Percentiles rank a stretch among this genome's conserved stretches.
phyloP scores from a whole-genome alignment of 495 filamentous ascomycete species.

The Penicillium riverlandense region DNA sequence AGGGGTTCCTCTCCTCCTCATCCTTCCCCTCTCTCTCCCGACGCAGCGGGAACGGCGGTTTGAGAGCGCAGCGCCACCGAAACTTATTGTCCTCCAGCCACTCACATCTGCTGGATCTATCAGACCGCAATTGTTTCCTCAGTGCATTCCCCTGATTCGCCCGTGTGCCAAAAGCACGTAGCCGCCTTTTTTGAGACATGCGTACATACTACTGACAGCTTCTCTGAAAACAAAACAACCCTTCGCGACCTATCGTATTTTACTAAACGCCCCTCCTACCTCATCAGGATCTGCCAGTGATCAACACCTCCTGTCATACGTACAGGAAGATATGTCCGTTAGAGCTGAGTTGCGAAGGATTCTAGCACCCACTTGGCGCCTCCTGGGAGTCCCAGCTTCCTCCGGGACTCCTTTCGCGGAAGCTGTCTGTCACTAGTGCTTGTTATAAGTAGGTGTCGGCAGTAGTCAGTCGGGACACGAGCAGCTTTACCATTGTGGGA shows the following conservation, averaged over 20 bases:
- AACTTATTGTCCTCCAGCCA: constrained; percentile 5
- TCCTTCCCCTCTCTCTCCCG: background rate
- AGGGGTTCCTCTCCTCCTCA: no score
- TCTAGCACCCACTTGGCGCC: background rate
- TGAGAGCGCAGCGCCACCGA: constrained; percentile 4
- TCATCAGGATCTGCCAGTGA: no score
- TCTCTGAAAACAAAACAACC: background rate
- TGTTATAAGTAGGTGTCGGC: no score
- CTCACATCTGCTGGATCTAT: constrained; percentile 15
- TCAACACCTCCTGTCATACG: no score
- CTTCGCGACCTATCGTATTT: background rate
- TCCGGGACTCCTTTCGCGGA: no score
- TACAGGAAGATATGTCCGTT: no score
- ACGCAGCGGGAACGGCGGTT: constrained; percentile 9
- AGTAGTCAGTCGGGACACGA: no score
- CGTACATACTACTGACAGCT: background rate
- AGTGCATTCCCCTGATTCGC: constrained; percentile 9
- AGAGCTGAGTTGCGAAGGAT: background rate
- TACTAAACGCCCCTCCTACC: no score
- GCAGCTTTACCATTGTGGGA: no score
- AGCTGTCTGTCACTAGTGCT: no score
- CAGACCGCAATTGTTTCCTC: constrained; percentile 12
- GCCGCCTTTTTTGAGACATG: background rate
- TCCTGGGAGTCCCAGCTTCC: no score
- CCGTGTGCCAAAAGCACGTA: background rate